Base-by-base conservation (phyloP, 352 stramenopile genomes). In the Globisporangium viniferum region DNA sequence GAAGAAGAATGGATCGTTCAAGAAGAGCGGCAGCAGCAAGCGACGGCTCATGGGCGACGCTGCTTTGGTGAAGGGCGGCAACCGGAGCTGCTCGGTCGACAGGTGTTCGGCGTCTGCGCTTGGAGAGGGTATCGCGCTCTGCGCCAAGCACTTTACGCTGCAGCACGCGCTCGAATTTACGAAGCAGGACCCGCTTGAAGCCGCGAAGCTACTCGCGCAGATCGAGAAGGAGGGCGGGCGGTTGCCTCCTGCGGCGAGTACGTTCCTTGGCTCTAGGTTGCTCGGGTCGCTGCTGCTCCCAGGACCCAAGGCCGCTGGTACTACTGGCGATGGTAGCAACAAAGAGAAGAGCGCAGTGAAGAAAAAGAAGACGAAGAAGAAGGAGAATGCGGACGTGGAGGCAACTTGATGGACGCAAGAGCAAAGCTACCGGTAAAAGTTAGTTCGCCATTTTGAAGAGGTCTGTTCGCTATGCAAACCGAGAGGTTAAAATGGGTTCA, bases 121-220 rank as follows among this genome's bases (percentile, higher is more conserved):
- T 27, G 54, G 54, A 44, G 54, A n/a, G 8, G 77, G 64, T 55
- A 57, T 67, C 44, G 68, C 74, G 0, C 90, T 87, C 55, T 92
- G 84, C 15, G 39, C 62, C 4, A 62, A 73, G 31, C 86, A 92
- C 55, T 81, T 91, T 39, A 93, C 83, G 29, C 75, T 82, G 8
- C 85, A 93, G 61, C 78, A 86, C 53, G 83, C 83, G 53, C 78
- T 93, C 14, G 83, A 89, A 57, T 63, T 83, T n/a, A 73, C 79
- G 29, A 73, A 78, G 46, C 60, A 80, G 24, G 82, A 92, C 27
- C 84, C 78, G 24, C 59, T 90, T 0, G 80, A 88, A 60, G 86
- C 83, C 12, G 86, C 84, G 9, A 84, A 84, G 57, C 68, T 92
- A 67, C 73, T 93, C 39, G 72, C 79, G 39, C 59, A 78, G 31